Evolutionary conservation across 1,284 basidiomycete species (phyloP), one percentile per base, ranked within the genome.

Genomic region (Cutaneotrichosporon sp.): DNA sequence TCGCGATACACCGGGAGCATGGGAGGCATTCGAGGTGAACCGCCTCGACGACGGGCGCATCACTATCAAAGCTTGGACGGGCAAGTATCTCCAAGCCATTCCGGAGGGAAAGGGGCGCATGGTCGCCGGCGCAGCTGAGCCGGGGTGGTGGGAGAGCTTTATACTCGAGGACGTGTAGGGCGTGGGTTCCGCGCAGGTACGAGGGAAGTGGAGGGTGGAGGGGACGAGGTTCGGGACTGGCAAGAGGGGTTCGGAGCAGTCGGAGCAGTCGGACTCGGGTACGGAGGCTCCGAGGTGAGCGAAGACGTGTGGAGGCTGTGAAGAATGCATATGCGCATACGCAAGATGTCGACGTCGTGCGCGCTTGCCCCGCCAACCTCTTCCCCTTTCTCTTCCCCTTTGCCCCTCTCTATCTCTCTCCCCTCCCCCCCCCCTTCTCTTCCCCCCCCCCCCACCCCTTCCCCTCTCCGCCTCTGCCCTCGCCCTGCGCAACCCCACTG

Each of bases 111-210:
- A 30, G 7, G 61, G 58, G 6, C 47, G 38, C 18, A 50, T 63
- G 26, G 56, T 59, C 2, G 61, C 59, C 9, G 49, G 46, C 55
- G 59, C 56, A 8, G 61, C 60, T 5, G 47, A 53, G 21, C 50
- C 51, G 11, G 63, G 66, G 1, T 68, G 63, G 66, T 68, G 66
- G 66, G 66, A 68, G 66, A 55, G 49, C 46, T 68, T 65, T n/a
- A 63, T 58, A 55, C 26, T 65, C 18, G 61, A 63, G 7, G 66
- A 65, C 32, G 49, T 31, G 6, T 60, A 62, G 61, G 18, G 42
- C 22, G 50, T 31, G 16, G 13, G 11, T 7, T 13, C 50, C 11
- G 10, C 30, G 18, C 10, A n/a, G 18, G 36, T 22, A 11, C 8
- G 55, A n/a, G 32, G 32, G n/a, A 8, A 32, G 53, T 10, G 5